A percentile compares a stretch with the other conserved stretches of the same genome.
These are phyloP conservation scores for Lasiosphaeria hispida DNA, from an alignment of 495 filamentous ascomycete genomes.

Conservation along the genomic window DNA sequence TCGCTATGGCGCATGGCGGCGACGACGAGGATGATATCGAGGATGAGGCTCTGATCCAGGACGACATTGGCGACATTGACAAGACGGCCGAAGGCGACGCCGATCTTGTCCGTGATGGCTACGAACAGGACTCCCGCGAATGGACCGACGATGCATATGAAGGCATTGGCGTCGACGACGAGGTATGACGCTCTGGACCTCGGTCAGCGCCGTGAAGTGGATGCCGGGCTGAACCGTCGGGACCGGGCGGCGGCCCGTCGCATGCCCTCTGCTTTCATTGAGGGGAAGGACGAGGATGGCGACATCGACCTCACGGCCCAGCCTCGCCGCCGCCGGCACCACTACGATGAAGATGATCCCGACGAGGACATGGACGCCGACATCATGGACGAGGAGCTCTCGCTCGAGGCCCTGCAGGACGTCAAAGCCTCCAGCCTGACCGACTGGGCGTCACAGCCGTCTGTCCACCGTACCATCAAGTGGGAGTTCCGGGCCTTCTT, in stretches of 20 bases:
- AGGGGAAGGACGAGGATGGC: constrained; percentile 82
- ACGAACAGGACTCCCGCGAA: constrained; percentile 76
- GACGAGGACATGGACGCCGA: constrained; percentile 90
- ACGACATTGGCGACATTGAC: constrained; percentile 88
- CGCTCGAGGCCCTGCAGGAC: constrained; percentile 88
- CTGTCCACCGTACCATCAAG: constrained; percentile 89
- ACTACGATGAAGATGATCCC: constrained; percentile 90
- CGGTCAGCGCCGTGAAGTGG: constrained; percentile 81
- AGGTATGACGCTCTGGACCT: constrained; percentile 71
- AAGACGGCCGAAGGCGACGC: constrained; percentile 98
- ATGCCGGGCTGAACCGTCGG: constrained; percentile 76
- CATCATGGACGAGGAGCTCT: constrained; percentile 91
- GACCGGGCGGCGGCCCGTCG: constrained; percentile 78
- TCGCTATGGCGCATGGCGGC: constrained; percentile 51
- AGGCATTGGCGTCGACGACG: constrained; percentile 47
- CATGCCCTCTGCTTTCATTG: constrained; percentile 81
- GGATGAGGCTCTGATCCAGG: constrained; percentile 50
- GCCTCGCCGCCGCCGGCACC: constrained; percentile 72
- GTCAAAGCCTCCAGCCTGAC: constrained; percentile 89
- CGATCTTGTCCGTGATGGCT: constrained; percentile 88
- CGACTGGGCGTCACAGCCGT: constrained; percentile 91
- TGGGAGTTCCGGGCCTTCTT: constrained; percentile 97
- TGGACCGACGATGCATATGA: constrained; percentile 52
- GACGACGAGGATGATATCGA: constrained; percentile 67
- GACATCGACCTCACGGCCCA: constrained; percentile 79